These are phyloP conservation scores for Cornus suecica DNA, from an alignment of 148 eudicot genomes.

Conservation along the genomic window DNA sequence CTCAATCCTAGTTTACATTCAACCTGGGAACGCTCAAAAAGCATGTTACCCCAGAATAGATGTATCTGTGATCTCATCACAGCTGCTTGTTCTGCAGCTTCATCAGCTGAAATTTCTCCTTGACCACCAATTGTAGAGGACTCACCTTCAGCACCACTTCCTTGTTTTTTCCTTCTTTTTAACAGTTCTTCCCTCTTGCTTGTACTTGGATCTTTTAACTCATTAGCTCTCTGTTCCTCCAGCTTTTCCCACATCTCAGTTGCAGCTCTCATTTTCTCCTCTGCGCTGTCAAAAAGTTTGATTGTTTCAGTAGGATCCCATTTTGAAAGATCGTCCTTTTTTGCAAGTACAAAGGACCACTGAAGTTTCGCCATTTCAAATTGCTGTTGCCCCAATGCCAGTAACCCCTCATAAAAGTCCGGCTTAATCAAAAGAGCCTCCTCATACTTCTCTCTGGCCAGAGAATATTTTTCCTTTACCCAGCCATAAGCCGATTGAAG, in stretches of 20 bases:
- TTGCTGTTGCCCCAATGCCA: constrained; percentile 94
- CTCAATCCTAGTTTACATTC: constrained; percentile 61
- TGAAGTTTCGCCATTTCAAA: constrained; percentile 97
- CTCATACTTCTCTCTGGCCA: constrained; percentile 80
- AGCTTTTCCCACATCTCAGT: constrained; percentile 92
- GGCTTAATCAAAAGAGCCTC: constrained; percentile 81
- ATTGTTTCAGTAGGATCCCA: constrained; percentile 77
- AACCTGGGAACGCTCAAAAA: constrained; percentile 85
- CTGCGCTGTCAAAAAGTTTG: constrained; percentile 71
- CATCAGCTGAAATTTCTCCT: constrained; percentile 71
- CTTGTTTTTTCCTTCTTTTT: constrained; percentile 61
- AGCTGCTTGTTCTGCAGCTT: constrained; percentile 82
- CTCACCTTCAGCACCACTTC: constrained; percentile 44
- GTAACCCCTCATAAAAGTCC: constrained; percentile 84
- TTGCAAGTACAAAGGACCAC: constrained; percentile 81
- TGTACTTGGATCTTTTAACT: constrained; percentile 61
- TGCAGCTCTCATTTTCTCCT: constrained; percentile 84
- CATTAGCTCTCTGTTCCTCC: constrained; percentile 82
- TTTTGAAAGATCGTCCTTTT: constrained; percentile 67
- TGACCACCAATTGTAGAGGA: constrained; percentile 31
- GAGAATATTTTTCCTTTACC: constrained; percentile 76
- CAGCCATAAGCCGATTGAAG: constrained; percentile 82
- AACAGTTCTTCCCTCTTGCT: constrained; percentile 60
- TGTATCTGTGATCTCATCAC: constrained; percentile 94
- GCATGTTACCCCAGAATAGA: constrained; percentile 95